phyloP scores from a whole-genome alignment of 352 stramenopile genomes.

The Globisporangium solare region DNA sequence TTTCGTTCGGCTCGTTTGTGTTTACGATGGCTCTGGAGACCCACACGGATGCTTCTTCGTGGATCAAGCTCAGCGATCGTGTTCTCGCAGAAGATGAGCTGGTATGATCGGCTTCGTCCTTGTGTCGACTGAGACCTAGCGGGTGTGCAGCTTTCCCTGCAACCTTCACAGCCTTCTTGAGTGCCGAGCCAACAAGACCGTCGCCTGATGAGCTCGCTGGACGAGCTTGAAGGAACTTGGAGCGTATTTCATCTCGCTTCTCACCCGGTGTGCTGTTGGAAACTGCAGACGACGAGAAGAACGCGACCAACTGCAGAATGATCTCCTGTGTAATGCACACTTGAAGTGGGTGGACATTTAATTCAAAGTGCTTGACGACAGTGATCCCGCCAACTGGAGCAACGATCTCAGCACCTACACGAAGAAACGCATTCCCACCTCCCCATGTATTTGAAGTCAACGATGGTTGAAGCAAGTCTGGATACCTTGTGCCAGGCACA shows the following conservation, averaged over 20 bases:
- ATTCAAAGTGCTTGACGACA: slow-evolving; percentile 78
- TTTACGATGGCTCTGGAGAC: slow-evolving; percentile 22
- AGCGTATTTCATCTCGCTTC: slow-evolving; percentile 54
- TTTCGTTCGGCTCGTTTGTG: slow-evolving; percentile 20
- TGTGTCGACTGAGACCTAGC: slow-evolving; percentile 33
- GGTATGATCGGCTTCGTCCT: slow-evolving; percentile 10
- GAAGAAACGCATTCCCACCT: slow-evolving; percentile 64
- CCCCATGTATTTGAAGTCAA: slow-evolving; percentile 43
- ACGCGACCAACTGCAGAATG: slow-evolving; percentile 61
- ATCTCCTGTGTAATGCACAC: slow-evolving; percentile 79
- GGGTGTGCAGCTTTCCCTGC: slow-evolving; percentile 62
- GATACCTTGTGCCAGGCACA: slow-evolving; percentile 63
- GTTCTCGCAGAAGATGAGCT: background rate
- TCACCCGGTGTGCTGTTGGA: slow-evolving; percentile 36
- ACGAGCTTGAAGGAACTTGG: slow-evolving; percentile 45
- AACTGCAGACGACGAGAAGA: slow-evolving; percentile 33
- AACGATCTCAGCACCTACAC: slow-evolving; percentile 69
- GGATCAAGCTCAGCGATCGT: slow-evolving; percentile 13
- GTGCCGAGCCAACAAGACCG: slow-evolving; percentile 36
- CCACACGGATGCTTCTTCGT: slow-evolving; percentile 44
- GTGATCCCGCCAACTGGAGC: slow-evolving; percentile 50
- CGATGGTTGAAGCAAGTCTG: slow-evolving; percentile 52
- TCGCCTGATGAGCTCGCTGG: slow-evolving; percentile 22
- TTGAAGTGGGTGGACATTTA: slow-evolving; percentile 84
- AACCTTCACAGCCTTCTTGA: slow-evolving; percentile 58